Evolutionary conservation across 352 stramenopile genomes (phyloP), one percentile per base, ranked within the genome.

Genomic region (Pythium apleroticum): DNA sequence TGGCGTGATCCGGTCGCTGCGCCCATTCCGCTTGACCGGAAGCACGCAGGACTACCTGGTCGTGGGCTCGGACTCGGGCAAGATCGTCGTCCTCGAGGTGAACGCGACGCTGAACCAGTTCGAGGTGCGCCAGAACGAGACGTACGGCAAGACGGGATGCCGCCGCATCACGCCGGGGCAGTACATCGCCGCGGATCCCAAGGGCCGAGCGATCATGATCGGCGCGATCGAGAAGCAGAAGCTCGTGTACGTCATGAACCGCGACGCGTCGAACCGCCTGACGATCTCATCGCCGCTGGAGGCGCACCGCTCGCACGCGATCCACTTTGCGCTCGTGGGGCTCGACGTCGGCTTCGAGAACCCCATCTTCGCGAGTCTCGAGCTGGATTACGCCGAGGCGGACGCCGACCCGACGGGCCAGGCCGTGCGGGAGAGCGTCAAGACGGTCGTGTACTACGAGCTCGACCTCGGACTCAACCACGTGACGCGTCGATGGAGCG

Each of bases 341-440:
- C 68, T 99, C 2, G 97, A 99, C 69, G 98, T 99, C 15, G 97
- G 97, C 37, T 99, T 98, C 72, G 97, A 99, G 62, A 99, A 99
- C 80, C 98, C 98, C 11, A 98, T 99, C 52, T 99, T 99, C 75
- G 98, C 97, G 12, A 91, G 72, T 50, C 68, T 99, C n/a, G 97
- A 99, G 80, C 74, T 98, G 14, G 94, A 99, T 66, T 99, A 99
- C 72, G 79, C 84, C 4, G 89, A 96, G 4, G 71, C 84, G 11
- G 95, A 98, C 41, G 76, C 83, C 0, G 80, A 97, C 81, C 76
- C 90, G 50, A 91, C 72, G 66, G 72, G 91, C 54, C 77, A 80
- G 48, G 82, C 75, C 0, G 77, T 74, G 2, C 72, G 78, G 7
- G 68, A 85, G 54, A 87, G 88, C 0, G 87, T 97, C 17, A 99